Evolutionary conservation across 345 rosid genomes (phyloP).

Genomic region (Ceriops zippeliana): DNA sequence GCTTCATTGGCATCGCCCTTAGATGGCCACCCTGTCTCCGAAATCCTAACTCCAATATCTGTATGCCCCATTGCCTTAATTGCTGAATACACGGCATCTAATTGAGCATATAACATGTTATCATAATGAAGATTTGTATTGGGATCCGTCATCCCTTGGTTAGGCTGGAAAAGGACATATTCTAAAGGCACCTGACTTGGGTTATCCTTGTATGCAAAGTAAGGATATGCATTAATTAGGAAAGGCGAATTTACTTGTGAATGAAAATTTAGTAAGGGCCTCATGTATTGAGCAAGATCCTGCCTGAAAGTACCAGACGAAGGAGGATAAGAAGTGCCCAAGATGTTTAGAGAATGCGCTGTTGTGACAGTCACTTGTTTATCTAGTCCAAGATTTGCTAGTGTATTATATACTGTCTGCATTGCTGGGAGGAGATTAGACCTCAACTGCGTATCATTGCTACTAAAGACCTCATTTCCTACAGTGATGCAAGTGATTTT

Average conservation of each 20-base stretch:
- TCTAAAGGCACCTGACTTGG: conserved; percentile 55
- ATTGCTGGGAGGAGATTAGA: conserved; percentile 72
- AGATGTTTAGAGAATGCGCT: conserved; percentile 61
- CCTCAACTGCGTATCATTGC: conserved; percentile 33
- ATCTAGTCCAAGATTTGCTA: conserved; percentile 56
- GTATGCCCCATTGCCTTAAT: conserved; percentile 69
- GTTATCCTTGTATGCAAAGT: conserved; percentile 64
- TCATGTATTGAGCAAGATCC: conserved; percentile 49
- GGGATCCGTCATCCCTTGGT: conserved; percentile 59
- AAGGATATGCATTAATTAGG: conserved; percentile 86
- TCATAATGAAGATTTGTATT: conserved; percentile 65
- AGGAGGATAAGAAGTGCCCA: conserved; percentile 64
- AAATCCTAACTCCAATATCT: conserved; percentile 56
- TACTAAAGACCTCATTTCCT: conserved; percentile 71
- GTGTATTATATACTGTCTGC: conserved; percentile 46
- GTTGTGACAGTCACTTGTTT: conserved; percentile 64
- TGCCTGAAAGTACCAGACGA: conserved; percentile 61
- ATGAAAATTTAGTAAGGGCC: conserved; percentile 58
- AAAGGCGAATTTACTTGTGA: conserved; percentile 66
- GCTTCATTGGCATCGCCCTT: conserved; percentile 66
- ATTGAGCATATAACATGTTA: conserved; percentile 90
- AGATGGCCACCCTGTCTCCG: conserved; percentile 99
- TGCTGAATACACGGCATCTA: conserved; percentile 84
- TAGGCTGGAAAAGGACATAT: conserved; percentile 79
- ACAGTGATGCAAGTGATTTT: conserved; percentile 61